Evolutionary conservation across 139 green algal species (phyloP), one percentile per base, ranked within the genome.

Genomic region (Pleodorina starrii): DNA sequence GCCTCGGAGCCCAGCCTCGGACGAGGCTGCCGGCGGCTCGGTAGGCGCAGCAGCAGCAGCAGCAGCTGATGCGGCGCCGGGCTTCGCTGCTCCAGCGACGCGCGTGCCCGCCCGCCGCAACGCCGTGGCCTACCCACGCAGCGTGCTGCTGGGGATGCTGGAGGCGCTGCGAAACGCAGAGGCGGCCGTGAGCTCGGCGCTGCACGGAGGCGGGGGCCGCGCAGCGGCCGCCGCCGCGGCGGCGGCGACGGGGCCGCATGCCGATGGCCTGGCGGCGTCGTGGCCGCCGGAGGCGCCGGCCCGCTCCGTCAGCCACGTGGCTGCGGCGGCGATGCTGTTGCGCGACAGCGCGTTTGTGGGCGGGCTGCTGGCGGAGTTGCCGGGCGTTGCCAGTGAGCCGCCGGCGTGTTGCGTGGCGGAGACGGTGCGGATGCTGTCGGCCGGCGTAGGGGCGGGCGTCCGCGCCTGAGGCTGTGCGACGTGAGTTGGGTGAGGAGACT

Each of bases 81-180:
- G n/a, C n/a, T n/a, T n/a, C n/a, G n/a, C n/a, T n/a, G 48, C 48
- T 57, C 48, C 57, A n/a, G n/a, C n/a, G n/a, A n/a, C 57, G 29
- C 29, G n/a, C n/a, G 48, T 69, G 44, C 74, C 74, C 44, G n/a
- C 76, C 32, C 76, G 76, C 48, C 76, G 76, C 23, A 84, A 84
- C 23, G 76, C 76, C 50, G 76, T 84, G 4, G 16, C 48, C 32
- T 84, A 84, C 44, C 74, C 43, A 6, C 74, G 74, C 43, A 66
- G 43, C 44, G 44, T 66, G 5, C 46, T 82, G 43, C 23, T 82
- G 44, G 43, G 43, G 29, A 82, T 82, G 74, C 74, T 82, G 74
- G 44, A 82, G 74, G 27, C 43, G 44, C 74, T 82, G 14, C 43
- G 43, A 11, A 66, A 1, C 74, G 29, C 74, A 1, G 29, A 80